phyloP scores from a whole-genome alignment of 73 alveolate species.

The Breviolum minutum region DNA sequence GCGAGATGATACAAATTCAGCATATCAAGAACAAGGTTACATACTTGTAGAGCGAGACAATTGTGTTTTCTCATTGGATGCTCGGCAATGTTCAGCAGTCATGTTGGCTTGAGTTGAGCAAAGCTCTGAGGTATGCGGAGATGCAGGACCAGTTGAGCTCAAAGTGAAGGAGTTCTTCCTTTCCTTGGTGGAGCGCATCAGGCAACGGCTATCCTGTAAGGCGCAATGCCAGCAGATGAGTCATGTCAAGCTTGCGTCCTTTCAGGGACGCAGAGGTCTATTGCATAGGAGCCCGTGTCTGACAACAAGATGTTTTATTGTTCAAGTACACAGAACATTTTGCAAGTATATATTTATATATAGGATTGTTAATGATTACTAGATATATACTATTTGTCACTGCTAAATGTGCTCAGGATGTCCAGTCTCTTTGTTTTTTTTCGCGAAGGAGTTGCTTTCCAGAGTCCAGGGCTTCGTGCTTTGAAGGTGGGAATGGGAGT shows the following conservation, averaged over 20 bases:
- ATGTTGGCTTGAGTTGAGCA: no score
- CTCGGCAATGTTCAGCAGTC: background rate
- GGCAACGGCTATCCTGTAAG: slow-evolving; percentile 25
- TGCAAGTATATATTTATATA: no score
- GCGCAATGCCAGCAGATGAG: background rate
- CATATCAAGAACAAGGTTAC: background rate
- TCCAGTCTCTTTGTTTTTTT: background rate
- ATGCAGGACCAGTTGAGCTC: slow-evolving; percentile 72
- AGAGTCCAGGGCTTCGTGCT: slow-evolving; percentile 79
- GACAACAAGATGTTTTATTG: background rate
- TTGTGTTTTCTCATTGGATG: background rate
- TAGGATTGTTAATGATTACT: no score
- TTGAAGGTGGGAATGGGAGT: slow-evolving; percentile 20
- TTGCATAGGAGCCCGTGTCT: slow-evolving; percentile 75
- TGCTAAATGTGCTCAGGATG: no score
- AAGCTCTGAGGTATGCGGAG: slow-evolving; percentile 44
- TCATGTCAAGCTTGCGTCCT: background rate
- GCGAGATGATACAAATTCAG: no score
- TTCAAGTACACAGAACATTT: background rate
- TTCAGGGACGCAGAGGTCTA: slow-evolving; percentile 91
- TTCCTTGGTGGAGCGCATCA: slow-evolving; percentile 79
- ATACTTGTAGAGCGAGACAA: background rate
- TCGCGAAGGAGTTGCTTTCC: slow-evolving; percentile 75
- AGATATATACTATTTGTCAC: no score
- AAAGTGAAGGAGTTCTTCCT: slow-evolving; percentile 85